Conservation (phyloP, 129 eudicot genomes). For the Flaveria brownii region DNA sequence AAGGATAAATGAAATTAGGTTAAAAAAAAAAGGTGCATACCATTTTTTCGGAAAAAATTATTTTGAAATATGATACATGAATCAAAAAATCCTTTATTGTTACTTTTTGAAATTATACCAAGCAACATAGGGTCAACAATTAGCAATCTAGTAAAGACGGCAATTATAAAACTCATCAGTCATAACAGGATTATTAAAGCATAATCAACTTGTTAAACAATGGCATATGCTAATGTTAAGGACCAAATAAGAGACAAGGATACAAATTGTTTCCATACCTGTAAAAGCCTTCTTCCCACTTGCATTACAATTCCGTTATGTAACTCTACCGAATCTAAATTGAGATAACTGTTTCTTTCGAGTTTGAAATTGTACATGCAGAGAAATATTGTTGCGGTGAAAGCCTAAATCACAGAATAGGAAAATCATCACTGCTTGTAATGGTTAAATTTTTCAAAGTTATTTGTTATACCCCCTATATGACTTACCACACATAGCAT, state of each 20-base stretch:
- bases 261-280: slow-evolving; percentile 35
- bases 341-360: slow-evolving; percentile 25
- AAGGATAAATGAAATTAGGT: not conserved
- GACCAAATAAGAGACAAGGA: not conserved
- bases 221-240: not conserved
- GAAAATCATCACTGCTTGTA: slow-evolving; percentile 8
- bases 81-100: not conserved
- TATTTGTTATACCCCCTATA: not conserved
- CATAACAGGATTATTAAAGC: not conserved
- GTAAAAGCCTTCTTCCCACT: slow-evolving; percentile 70
- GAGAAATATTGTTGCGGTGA: slow-evolving; percentile 46
- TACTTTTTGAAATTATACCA: not conserved
- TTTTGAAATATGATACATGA: not conserved
- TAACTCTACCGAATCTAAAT: slow-evolving; percentile 23
- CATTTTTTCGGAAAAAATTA: not conserved
- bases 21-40: not conserved
- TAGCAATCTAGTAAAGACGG: not conserved
- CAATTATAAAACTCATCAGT: not conserved
- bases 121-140: not conserved
- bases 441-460: not conserved
- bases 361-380: slow-evolving; percentile 41
- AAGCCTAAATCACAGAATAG: slow-evolving; percentile 44
- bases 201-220: not conserved
- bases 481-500: slow-evolving; percentile 74
- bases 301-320: slow-evolving; percentile 48